These are phyloP conservation scores for Parathielavia appendiculata DNA, from an alignment of 495 filamentous ascomycete genomes.

Conservation along the genomic window DNA sequence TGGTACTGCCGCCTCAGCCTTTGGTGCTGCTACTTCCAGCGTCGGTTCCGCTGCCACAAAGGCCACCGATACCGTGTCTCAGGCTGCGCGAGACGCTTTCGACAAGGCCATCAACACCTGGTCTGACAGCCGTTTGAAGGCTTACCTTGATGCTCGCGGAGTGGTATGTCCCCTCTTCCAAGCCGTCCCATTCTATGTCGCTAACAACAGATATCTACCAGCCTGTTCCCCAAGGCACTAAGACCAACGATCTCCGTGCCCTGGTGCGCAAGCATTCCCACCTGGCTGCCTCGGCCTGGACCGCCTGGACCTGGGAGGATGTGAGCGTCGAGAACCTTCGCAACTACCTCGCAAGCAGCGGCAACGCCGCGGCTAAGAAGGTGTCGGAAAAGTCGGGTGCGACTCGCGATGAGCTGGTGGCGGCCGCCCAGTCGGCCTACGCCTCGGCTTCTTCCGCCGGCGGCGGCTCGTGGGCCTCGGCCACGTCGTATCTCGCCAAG, in stretches of 20 bases:
- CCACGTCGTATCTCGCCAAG: slow-evolving; percentile 64
- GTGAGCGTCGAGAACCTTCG: slow-evolving; percentile 72
- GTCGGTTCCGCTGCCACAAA: slow-evolving; percentile 72
- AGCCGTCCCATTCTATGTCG: not conserved
- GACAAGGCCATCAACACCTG: slow-evolving; percentile 57
- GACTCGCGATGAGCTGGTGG: slow-evolving; percentile 66
- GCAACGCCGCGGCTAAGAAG: slow-evolving; percentile 62
- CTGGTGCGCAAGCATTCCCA: slow-evolving; percentile 66
- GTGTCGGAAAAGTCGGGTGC: slow-evolving; percentile 57
- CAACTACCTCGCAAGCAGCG: slow-evolving; percentile 58
- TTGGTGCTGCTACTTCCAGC: slow-evolving; percentile 75
- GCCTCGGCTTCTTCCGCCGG: slow-evolving; percentile 62
- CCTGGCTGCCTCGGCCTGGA: slow-evolving; percentile 66
- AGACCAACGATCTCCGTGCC: slow-evolving; percentile 74
- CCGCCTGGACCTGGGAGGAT: slow-evolving; percentile 80
- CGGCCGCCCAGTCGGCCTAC: slow-evolving; percentile 67
- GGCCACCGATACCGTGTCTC: slow-evolving; percentile 64
- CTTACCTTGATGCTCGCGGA: slow-evolving; percentile 62
- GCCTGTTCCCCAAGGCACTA: slow-evolving; percentile 70
- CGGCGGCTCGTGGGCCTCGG: slow-evolving; percentile 63
- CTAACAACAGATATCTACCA: slow-evolving; percentile 39
- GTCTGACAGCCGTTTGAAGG: slow-evolving; percentile 73
- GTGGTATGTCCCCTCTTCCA: slow-evolving; percentile 27
- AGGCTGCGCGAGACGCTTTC: slow-evolving; percentile 65
- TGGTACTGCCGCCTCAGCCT: slow-evolving; percentile 57